Evolutionary conservation across 192 early-diverging fungal genomes (phyloP), one percentile per base, ranked within the genome.

Genomic region (Coemansia sp.): DNA sequence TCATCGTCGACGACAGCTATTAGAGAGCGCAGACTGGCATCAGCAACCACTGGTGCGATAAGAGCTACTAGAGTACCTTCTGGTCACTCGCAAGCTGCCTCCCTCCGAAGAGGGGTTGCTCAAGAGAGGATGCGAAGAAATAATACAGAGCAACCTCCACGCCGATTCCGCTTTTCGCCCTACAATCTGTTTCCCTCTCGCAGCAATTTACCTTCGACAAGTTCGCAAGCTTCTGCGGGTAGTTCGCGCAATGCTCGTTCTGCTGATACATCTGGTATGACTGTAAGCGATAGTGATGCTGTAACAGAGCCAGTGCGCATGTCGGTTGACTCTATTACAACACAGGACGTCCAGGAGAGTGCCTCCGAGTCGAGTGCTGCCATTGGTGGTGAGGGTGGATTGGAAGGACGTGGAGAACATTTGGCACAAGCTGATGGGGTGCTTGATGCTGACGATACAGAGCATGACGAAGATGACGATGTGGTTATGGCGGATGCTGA

Each of bases 101-200:
- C 38, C 38, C 26, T 31, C 12, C 58, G 34, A 10, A 24, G 52
- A 38, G 49, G 25, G 16, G 16, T 9, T 44, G 38, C 14, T 3
- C 32, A 41, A 30, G 50, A 59, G 49, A 50, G 57, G n/a, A 25
- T 30, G 59, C 27, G 59, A 50, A 60, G 59, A 60, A 30, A 53
- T 49, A 18, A 44, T 12, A 21, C 6, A 23, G 65, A 56, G 22
- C 23, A 22, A 49, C 34, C 38, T 31, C 58, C 58, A 23, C 58
- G 58, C 26, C 18, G 58, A 16, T 60, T 49, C 18, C 69, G 69
- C 21, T 71, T 60, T 41, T 71, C 62, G 16, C 71, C 71, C 1
- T 73, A 73, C 22, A 60, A 25, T 24, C 23, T 60, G 47, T 60
- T 60, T 48, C 26, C 47, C 16, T 27, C 47, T 14, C 44, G 30